Percentiles rank a stretch among this genome's conserved stretches.
These are phyloP conservation scores for Ceratobasidium sp. DNA, from an alignment of 1,284 basidiomycete species.

Conservation along the genomic window DNA sequence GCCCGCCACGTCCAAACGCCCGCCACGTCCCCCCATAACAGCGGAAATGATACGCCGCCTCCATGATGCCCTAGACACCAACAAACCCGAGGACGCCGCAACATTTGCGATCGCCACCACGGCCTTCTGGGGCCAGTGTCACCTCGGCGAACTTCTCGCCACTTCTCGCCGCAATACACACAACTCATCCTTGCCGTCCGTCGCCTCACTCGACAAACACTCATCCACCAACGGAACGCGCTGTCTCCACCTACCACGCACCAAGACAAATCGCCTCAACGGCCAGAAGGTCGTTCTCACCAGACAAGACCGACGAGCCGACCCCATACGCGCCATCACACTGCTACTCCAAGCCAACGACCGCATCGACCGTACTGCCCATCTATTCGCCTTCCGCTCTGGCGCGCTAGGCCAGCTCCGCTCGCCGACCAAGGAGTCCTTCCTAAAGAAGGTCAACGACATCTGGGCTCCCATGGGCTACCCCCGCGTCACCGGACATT, in stretches of 20 bases:
- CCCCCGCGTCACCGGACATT: constrained; percentile 56
- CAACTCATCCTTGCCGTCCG: background rate
- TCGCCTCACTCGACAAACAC: background rate
- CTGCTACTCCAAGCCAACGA: background rate
- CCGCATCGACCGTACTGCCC: background rate
- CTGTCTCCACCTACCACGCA: constrained; percentile 15
- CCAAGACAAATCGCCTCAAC: constrained; percentile 16
- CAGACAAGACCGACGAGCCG: background rate
- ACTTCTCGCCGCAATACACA: background rate
- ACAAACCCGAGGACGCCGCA: constrained; percentile 23
- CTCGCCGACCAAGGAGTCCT: constrained; percentile 14
- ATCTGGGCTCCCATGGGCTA: constrained; percentile 55
- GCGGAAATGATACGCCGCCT: constrained; percentile 6
- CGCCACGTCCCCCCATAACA: background rate
- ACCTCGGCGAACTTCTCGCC: constrained; percentile 40
- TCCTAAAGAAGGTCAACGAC: constrained; percentile 28
- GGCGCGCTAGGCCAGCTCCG: background rate
- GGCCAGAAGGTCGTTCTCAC: constrained; percentile 37
- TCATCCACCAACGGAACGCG: background rate
- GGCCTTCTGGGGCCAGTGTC: constrained; percentile 45
- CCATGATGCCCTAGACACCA: background rate
- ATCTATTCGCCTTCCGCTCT: constrained; percentile 8
- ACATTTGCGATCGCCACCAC: constrained; percentile 3
- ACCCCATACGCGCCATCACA: constrained; percentile 20
- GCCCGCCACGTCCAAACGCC: constrained; percentile 50